Evolutionary conservation across 345 rosid species (phyloP), one percentile per base, ranked within the genome.

Genomic region (Lumnitzera racemosa): DNA sequence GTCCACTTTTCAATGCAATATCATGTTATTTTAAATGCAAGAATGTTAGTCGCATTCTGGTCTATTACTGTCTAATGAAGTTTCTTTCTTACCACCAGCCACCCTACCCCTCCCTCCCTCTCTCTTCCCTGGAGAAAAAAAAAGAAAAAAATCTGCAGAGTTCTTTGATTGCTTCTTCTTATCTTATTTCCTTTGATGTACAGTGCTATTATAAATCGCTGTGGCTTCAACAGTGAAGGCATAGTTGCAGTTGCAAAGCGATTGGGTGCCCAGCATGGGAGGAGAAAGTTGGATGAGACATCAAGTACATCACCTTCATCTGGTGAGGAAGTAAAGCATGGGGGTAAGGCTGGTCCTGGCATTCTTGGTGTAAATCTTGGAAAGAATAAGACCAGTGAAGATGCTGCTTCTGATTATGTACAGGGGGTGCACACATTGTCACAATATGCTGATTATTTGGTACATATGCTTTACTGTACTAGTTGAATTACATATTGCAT

Each of bases 341-440:
- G 97, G 49, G 99, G 99, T 49, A 94, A 90, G 78, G 96, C 97
- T 66, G 97, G 99, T 58, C 97, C 96, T 63, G 99, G 97, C 68
- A 94, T 90, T 74, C 97, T 94, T 61, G 99, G 97, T 53, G 96
- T 90, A 55, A 90, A 90, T 73, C 91, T 90, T 70, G 99, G 99
- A 76, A 94, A 94, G 81, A 94, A 88, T 80, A 94, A 94, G 81
- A 80, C 86, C 16, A 94, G 90, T 78, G 97, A 90, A 71, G 97
- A 90, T 82, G 95, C 97, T 48, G 81, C 91, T 59, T 80, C 87
- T 31, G 97, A 94, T 72, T 94, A 90, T 76, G 97, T 94, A 48
- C 99, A 90, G 68, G 99, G 99, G 67, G 97, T 94, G 78, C 99
- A 90, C 76, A 83, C 92, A 48, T 76, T 94, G 56, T 94, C 99